Conservation (phyloP, 164 flowering plant species). For the Vitis cinerea region DNA sequence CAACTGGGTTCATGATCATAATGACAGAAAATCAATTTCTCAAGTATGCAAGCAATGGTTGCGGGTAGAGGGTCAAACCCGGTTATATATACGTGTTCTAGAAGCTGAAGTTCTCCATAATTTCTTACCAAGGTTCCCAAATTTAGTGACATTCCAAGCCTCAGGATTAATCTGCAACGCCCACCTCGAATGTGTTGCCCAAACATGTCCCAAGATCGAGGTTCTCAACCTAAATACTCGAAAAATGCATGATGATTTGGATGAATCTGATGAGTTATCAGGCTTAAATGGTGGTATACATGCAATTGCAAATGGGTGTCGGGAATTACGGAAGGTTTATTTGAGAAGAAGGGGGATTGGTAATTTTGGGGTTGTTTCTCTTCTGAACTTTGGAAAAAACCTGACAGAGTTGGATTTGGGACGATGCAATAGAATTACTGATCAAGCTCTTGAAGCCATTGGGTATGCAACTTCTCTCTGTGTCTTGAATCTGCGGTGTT, state of each 20-base stretch:
- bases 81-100: slow-evolving; percentile 13
- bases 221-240: slow-evolving; percentile 4
- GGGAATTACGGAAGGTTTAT: neutral
- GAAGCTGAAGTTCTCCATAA: slow-evolving; percentile 18
- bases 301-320: slow-evolving; percentile 10
- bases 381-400: neutral
- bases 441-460: slow-evolving; percentile 9
- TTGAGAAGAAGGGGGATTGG: slow-evolving; percentile 11
- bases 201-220: slow-evolving; percentile 11
- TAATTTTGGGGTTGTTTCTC: slow-evolving; percentile 1
- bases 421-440: slow-evolving; percentile 8
- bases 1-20: neutral
- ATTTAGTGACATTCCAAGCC: slow-evolving; percentile 16
- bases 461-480: neutral
- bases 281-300: slow-evolving; percentile 1
- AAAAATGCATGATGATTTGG: neutral
- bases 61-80: slow-evolving; percentile 27
- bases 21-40: slow-evolving; percentile 23
- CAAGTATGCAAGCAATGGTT: slow-evolving; percentile 33
- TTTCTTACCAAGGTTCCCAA: slow-evolving; percentile 33
- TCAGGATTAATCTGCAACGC: slow-evolving; percentile 2
- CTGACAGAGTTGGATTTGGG: slow-evolving; percentile 15
- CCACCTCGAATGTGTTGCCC: slow-evolving; percentile 10
- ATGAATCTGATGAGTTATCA: neutral
- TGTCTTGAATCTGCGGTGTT: slow-evolving; percentile 14